Percentiles rank a stretch among this genome's conserved stretches.
These are phyloP conservation scores for Rhodofomes roseus DNA, from an alignment of 1,284 basidiomycete genomes.

Conservation along the genomic window DNA sequence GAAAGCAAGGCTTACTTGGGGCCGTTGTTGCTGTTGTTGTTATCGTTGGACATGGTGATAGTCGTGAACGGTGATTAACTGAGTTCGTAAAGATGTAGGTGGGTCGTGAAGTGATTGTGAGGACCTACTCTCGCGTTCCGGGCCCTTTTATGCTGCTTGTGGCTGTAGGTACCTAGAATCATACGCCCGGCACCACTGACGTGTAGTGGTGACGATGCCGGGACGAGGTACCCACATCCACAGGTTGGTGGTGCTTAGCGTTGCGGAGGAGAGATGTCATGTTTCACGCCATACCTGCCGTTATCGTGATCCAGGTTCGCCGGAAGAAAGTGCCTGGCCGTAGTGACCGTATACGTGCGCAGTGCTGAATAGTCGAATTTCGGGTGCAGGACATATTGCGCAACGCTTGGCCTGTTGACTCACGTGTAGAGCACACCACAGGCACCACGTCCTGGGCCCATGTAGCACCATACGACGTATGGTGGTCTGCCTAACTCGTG, in stretches of 20 bases:
- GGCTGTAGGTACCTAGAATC: neutral
- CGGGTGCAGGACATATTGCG: no score
- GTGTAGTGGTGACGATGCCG: neutral
- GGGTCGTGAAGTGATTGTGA: neutral
- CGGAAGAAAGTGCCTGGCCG: no score
- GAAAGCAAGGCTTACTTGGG: slow-evolving; percentile 14
- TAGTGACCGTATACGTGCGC: no score
- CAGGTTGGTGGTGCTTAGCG: neutral
- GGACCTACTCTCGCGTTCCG: neutral
- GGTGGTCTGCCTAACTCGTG: no score
- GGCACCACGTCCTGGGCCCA: no score
- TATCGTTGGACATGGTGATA: slow-evolving; percentile 1
- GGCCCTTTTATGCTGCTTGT: neutral
- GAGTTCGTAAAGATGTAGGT: neutral
- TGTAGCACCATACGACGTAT: no score
- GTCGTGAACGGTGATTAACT: neutral
- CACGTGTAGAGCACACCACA: no score
- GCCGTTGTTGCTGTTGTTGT: slow-evolving; percentile 11
- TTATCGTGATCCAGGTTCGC: no score
- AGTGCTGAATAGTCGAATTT: no score
- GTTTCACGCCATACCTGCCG: no score
- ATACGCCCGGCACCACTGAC: neutral
- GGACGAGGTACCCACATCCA: neutral
- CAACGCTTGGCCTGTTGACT: no score
- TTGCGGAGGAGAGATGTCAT: neutral